Evolutionary conservation across 2,329 filamentous ascomycete genomes (phyloP).

Genomic region (Monosporascus cannonballus): DNA sequence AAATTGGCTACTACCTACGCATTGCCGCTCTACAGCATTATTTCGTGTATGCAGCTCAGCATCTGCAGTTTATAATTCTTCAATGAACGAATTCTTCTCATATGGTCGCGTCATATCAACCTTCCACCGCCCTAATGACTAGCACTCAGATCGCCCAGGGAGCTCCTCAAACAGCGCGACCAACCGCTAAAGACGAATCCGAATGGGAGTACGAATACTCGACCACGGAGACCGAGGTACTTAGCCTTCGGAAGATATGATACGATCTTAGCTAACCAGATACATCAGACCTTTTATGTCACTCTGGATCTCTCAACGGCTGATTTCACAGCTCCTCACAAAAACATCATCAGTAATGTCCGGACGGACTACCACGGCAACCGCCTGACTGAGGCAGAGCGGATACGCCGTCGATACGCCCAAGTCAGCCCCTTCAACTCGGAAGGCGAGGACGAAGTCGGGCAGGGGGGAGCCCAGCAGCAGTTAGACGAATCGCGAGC

Average conservation of each 20-base stretch:
- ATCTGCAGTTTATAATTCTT: not conserved
- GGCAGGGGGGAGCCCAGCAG: not conserved
- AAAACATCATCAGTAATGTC: slow-evolving; percentile 30
- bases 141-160: slow-evolving; percentile 12
- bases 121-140: slow-evolving; percentile 20
- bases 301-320: slow-evolving; percentile 58
- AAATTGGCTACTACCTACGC: no score
- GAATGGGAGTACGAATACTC: slow-evolving; percentile 67
- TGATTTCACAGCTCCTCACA: slow-evolving; percentile 45
- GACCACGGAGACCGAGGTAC: slow-evolving; percentile 54
- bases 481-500: not conserved
- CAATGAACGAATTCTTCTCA: not conserved
- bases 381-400: slow-evolving; percentile 20
- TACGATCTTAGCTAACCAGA: slow-evolving; percentile 3
- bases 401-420: slow-evolving; percentile 2
- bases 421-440: not conserved
- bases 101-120: slow-evolving; percentile 6
- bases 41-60: not conserved
- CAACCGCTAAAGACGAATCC: slow-evolving; percentile 38
- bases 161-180: slow-evolving; percentile 6
- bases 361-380: slow-evolving; percentile 42
- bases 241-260: not conserved
- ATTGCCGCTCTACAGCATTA: no score
- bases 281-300: slow-evolving; percentile 54
- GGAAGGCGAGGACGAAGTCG: slow-evolving; percentile 5